phyloP scores from a whole-genome alignment of 768 basidiomycete species.

The Lentinula raphanica region DNA sequence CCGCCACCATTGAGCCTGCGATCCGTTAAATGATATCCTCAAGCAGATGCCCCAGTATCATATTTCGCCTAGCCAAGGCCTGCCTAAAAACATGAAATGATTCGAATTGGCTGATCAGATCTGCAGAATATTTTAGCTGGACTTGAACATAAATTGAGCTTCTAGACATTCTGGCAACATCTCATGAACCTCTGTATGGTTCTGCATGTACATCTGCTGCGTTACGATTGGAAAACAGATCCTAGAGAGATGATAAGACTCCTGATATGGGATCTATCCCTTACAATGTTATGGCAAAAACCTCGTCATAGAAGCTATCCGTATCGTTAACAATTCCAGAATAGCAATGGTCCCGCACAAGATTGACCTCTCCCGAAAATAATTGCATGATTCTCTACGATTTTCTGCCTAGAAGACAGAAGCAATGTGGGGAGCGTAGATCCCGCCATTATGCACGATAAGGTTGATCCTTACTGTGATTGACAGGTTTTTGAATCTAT shows the following conservation, averaged over 20 bases:
- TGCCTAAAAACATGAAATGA: too few species aligned
- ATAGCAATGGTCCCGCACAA: constrained; percentile 23
- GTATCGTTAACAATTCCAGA: constrained; percentile 18
- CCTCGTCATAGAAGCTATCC: constrained; percentile 17
- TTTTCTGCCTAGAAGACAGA: constrained; percentile 30
- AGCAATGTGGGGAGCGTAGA: constrained; percentile 30
- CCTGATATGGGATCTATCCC: constrained; percentile 16
- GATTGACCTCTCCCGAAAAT: constrained; percentile 12
- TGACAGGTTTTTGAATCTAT: constrained; percentile 10
- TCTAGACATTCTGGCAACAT: constrained; percentile 22
- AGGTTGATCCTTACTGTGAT: constrained; percentile 21
- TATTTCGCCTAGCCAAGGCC: too few species aligned
- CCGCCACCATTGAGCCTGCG: too few species aligned
- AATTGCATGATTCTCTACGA: constrained; percentile 22
- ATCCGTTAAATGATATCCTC: too few species aligned
- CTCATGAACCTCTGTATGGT: constrained; percentile 12
- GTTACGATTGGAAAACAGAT: too few species aligned
- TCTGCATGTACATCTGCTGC: constrained; percentile 20
- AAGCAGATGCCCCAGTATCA: too few species aligned
- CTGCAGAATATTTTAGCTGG: too few species aligned
- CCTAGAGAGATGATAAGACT: too few species aligned
- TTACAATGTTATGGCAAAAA: too few species aligned
- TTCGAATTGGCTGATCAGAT: too few species aligned
- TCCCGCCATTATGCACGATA: too few species aligned
- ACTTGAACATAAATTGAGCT: too few species aligned